Conservation (phyloP, 139 green algal genomes). For the Marvania coccoides region DNA sequence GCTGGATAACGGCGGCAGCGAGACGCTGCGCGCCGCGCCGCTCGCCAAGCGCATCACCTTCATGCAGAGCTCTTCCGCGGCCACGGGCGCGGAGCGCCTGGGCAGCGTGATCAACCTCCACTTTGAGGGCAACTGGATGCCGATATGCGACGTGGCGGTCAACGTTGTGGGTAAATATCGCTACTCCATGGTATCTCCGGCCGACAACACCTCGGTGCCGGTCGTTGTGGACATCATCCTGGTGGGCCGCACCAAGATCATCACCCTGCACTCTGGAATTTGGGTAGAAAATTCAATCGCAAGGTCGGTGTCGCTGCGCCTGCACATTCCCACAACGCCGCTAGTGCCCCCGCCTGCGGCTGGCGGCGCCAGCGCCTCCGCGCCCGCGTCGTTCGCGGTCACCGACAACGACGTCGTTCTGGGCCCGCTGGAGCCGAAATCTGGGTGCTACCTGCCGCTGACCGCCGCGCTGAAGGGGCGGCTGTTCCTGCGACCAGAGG, state of each 20-base stretch:
- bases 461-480: constrained; percentile 56
- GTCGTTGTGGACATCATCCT: constrained; percentile 79
- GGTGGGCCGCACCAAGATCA: constrained; percentile 64
- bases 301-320: constrained; percentile 32
- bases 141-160: constrained; percentile 59
- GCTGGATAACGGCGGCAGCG: constrained; percentile 31
- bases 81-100: constrained; percentile 35
- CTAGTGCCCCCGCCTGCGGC: constrained; percentile 31
- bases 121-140: constrained; percentile 80
- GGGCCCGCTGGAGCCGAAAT: constrained; percentile 33
- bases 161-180: constrained; percentile 85
- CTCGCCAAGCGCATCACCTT: constrained; percentile 26
- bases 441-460: constrained; percentile 65
- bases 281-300: constrained; percentile 65
- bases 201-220: constrained; percentile 43
- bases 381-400: not conserved
- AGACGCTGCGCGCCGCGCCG: constrained; percentile 45
- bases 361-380: not conserved
- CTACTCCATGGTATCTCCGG: constrained; percentile 59
- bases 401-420: constrained; percentile 19
- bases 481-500: constrained; percentile 53
- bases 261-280: constrained; percentile 64
- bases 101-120: constrained; percentile 67
- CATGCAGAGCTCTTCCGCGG: constrained; percentile 10
- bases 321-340: constrained; percentile 56